Evolutionary conservation across 176 grass and related monocot species (phyloP).

Genomic region (barley (Hordeum vulgare)): DNA sequence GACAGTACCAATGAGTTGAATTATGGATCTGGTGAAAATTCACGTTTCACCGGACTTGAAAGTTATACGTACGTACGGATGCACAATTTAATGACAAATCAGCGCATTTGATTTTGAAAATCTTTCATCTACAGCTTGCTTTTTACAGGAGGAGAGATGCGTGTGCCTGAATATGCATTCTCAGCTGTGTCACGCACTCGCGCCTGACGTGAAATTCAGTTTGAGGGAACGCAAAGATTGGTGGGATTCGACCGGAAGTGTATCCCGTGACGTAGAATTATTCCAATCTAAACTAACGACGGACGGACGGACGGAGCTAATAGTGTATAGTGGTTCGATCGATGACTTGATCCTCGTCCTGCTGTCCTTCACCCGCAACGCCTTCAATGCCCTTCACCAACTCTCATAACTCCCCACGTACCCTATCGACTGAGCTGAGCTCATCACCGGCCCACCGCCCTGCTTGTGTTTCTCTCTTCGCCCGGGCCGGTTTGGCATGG

Average conservation of each 20-base stretch:
- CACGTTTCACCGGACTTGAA: not conserved
- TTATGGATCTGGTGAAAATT: not conserved
- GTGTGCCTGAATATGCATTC: not conserved
- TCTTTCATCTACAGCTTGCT: not conserved
- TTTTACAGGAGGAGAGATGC: not conserved
- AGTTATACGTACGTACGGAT: not conserved
- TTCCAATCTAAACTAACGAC: conserved; percentile 11
- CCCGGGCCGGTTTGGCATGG: not conserved
- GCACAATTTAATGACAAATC: not conserved
- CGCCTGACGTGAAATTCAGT: not conserved
- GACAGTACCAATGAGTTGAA: not conserved
- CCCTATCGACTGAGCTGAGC: not conserved
- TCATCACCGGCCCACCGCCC: not conserved
- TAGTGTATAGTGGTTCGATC: not conserved
- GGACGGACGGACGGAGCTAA: too few relatives aligned
- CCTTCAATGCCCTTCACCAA: conserved; percentile 45
- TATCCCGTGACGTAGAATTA: not conserved
- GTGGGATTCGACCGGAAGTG: not conserved
- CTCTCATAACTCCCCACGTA: conserved; percentile 20
- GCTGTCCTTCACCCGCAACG: conserved; percentile 10
- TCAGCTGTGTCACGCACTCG: not conserved
- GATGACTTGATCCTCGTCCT: not conserved
- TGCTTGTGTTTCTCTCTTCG: not conserved
- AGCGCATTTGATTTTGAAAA: not conserved
- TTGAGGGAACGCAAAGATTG: not conserved